phyloP scores from a whole-genome alignment of 1,284 basidiomycete species.

The Puccinia coronata region DNA sequence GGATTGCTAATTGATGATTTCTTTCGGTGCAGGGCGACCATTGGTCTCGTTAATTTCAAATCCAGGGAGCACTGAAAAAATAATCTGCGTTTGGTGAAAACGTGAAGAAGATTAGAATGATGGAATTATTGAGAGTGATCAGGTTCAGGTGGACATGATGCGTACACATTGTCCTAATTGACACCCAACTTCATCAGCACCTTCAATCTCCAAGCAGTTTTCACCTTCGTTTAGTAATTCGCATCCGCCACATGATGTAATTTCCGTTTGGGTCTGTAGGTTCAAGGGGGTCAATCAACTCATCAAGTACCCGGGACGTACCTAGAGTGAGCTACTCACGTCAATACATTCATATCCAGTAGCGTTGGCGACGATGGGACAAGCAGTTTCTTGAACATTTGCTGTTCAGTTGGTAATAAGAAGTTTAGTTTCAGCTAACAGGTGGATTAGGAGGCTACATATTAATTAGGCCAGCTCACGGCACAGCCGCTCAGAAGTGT shows the following conservation, averaged over 20 bases:
- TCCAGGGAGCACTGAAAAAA: constrained; percentile 12
- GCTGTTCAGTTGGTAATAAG: background rate
- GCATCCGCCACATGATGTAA: constrained; percentile 38
- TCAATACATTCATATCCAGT: constrained; percentile 24
- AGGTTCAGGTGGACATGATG: background rate
- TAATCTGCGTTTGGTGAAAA: background rate
- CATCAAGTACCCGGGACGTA: background rate
- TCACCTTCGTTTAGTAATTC: constrained; percentile 16
- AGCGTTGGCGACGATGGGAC: background rate
- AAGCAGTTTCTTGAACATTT: constrained; percentile 9
- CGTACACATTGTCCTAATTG: constrained; percentile 25
- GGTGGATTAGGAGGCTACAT: background rate
- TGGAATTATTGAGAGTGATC: background rate
- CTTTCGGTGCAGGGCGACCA: constrained; percentile 7
- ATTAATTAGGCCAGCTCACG: background rate
- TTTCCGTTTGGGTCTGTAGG: constrained; percentile 11
- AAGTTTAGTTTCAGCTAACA: no score
- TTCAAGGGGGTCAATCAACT: background rate
- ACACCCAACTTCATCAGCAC: constrained; percentile 38
- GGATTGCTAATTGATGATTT: no score
- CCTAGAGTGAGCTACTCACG: background rate
- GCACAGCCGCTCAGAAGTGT: background rate
- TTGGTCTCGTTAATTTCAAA: background rate
- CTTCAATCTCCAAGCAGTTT: constrained; percentile 30
- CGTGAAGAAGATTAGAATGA: background rate